Evolutionary conservation across 2,329 filamentous ascomycete genomes (phyloP), one percentile per base, ranked within the genome.

Genomic region (Ascochyta lentis): DNA sequence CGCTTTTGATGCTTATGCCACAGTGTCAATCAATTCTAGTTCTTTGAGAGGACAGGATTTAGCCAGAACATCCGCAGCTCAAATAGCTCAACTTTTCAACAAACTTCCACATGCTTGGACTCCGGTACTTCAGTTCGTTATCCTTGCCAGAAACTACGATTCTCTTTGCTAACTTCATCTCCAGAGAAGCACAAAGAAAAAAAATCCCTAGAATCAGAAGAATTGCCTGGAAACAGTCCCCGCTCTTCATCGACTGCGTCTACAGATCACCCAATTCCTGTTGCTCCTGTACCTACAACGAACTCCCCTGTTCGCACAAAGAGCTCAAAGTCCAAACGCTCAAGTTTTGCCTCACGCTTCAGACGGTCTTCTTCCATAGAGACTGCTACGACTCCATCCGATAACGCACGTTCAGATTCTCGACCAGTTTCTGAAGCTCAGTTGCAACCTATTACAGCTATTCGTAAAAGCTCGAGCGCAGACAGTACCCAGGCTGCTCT

Each of bases 61-160:
- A 58, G 50, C 51, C 40, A 27, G 48, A 56, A 29, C 23, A 12
- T 16, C 42, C 33, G 49, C 54, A 27, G 39, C 38, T 42, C 34
- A 46, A 22, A 12, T 40, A 39, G 23, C 19, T 44, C 43, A 49
- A 33, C 42, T 34, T 15, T 39, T 49, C 39, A 23, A 52, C 31
- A 23, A 22, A 29, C 29, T 54, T 56, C 63, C 63, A 65, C 43
- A 67, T 67, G 63, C 59, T 65, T 56, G 59, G 62, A 38, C 56
- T 67, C 42, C 55, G 52, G 41, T 63, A 55, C 41, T 59, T 67
- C 38, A 60, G 65, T 66, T 7, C 34, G 63, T 56, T 27, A 10
- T 19, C 29, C 16, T n/a, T 1, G 12, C 10, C n/a, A 6, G 9
- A 19, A 10, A 12, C 19, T 40, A 12, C 6, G 6, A 13, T 12